Conservation (phyloP, 768 basidiomycete species). For the Daedalea quercina region DNA sequence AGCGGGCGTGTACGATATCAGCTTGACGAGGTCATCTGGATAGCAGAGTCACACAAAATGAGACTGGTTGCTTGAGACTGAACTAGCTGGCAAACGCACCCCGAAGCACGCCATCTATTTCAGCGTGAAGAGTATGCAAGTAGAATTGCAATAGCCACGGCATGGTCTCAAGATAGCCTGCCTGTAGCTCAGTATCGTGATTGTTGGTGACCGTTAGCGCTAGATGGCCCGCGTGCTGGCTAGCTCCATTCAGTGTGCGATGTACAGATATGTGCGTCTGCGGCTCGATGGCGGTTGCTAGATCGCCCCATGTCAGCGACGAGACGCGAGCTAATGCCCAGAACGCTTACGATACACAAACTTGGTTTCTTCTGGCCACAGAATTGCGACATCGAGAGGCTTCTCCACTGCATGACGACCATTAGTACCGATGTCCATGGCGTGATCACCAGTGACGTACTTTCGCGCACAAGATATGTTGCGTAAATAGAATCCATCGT, state of each 20-base stretch:
- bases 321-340: too few species aligned
- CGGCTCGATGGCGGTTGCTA: slow-evolving; percentile 13
- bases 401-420: slow-evolving; percentile 25
- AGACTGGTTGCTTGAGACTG: neutral
- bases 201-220: slow-evolving; percentile 62
- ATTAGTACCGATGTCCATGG: neutral
- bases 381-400: slow-evolving; percentile 51
- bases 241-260: slow-evolving; percentile 66
- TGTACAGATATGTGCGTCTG: slow-evolving; percentile 52
- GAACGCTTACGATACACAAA: slow-evolving; percentile 58
- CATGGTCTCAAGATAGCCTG: slow-evolving; percentile 84
- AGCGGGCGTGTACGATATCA: slow-evolving; percentile 62
- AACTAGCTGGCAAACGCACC: slow-evolving; percentile 28
- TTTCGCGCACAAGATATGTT: slow-evolving; percentile 39
- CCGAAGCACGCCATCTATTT: slow-evolving; percentile 37
- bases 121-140: slow-evolving; percentile 65
- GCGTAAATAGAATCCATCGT: slow-evolving; percentile 28
- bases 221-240: slow-evolving; percentile 73
- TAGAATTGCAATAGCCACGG: slow-evolving; percentile 91
- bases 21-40: slow-evolving; percentile 56
- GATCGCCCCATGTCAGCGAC: neutral
- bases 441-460: slow-evolving; percentile 30
- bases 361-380: slow-evolving; percentile 39
- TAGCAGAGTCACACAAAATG: neutral
- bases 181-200: slow-evolving; percentile 32